A percentile compares a stretch with the other conserved stretches of the same genome.
These are phyloP conservation scores for Smallanthus sonchifolius DNA, from an alignment of 129 eudicot species.

Conservation along the genomic window DNA sequence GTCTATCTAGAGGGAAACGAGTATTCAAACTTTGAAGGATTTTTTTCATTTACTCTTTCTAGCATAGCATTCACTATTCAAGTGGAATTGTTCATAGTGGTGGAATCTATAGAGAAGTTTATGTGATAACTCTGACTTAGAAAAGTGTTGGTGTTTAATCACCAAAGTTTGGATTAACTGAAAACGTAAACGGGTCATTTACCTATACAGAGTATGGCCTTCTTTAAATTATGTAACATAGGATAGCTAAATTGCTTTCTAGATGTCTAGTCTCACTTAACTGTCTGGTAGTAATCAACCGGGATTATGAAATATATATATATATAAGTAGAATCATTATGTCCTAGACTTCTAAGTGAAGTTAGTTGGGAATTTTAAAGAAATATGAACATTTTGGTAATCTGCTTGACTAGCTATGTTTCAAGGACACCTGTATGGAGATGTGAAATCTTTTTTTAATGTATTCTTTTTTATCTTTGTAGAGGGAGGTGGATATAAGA, in stretches of 20 bases:
- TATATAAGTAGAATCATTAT: not conserved
- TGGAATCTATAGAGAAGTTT: constrained; percentile 5
- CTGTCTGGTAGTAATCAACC: not conserved
- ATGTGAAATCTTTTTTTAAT: not conserved
- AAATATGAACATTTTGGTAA: not conserved
- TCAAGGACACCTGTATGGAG: not conserved
- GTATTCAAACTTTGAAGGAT: not conserved
- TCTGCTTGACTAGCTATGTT: not conserved
- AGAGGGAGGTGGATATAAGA: not conserved
- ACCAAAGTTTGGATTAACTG: not conserved
- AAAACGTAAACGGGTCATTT: not conserved
- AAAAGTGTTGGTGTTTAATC: not conserved
- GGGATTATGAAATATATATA: constrained; percentile 2
- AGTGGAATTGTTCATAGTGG: not conserved
- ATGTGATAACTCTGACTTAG: not conserved
- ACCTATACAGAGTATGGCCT: not conserved
- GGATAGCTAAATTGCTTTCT: not conserved
- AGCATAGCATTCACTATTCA: not conserved
- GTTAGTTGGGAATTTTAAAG: not conserved
- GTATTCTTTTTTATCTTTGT: not conserved
- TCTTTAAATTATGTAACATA: not conserved
- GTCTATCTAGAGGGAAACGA: not conserved
- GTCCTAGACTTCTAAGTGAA: constrained; percentile 1
- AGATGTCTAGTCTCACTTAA: not conserved
- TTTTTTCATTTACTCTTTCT: not conserved